Percentiles rank a stretch among this genome's conserved stretches.
phyloP scores from a whole-genome alignment of 73 alveolate species.

The Breviolum minutum region DNA sequence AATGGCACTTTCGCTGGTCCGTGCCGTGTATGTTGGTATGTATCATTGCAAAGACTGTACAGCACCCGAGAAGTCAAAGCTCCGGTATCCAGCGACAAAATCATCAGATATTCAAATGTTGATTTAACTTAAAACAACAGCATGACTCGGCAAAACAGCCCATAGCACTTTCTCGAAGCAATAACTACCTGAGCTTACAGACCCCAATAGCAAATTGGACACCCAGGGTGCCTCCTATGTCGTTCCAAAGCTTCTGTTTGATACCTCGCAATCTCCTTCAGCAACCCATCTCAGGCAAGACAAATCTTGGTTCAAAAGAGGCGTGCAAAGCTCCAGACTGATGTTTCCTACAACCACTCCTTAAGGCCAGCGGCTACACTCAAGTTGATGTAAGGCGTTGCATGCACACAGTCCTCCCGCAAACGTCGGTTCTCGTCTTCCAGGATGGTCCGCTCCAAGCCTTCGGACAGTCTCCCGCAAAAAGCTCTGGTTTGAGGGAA shows the following conservation, averaged over 20 bases:
- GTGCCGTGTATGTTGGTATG: neutral
- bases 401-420: constrained; percentile 28
- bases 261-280: constrained; percentile 72
- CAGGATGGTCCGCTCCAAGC: constrained; percentile 32
- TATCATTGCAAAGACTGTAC: neutral
- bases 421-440: constrained; percentile 88
- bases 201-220: too few relatives aligned
- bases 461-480: neutral
- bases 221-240: constrained; percentile 30
- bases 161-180: too few relatives aligned
- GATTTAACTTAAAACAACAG: too few relatives aligned
- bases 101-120: too few relatives aligned
- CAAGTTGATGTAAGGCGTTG: too few relatives aligned
- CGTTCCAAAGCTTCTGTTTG: constrained; percentile 53
- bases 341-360: neutral
- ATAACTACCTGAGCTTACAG: too few relatives aligned
- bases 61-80: neutral
- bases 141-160: too few relatives aligned
- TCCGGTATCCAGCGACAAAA: too few relatives aligned
- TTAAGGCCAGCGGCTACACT: neutral
- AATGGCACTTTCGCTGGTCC: too few relatives aligned
- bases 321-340: neutral
- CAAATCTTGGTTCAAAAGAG: neutral
- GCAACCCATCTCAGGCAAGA: neutral
- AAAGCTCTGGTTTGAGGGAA: too few relatives aligned